Percentiles rank a stretch among this genome's conserved stretches.
phyloP scores from a whole-genome alignment of 305 asterid genomes.

The Euphrasia arctica region DNA sequence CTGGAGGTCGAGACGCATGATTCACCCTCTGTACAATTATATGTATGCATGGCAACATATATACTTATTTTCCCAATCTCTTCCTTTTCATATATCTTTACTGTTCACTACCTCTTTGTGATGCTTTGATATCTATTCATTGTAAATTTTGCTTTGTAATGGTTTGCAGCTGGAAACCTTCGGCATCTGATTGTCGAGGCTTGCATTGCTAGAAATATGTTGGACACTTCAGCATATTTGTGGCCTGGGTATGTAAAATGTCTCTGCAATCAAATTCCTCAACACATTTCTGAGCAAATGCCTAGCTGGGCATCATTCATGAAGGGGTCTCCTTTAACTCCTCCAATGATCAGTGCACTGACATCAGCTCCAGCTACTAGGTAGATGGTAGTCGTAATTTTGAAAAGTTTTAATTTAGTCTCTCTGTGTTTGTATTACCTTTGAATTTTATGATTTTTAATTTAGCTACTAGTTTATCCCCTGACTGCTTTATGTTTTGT shows the following conservation, averaged over 20 bases:
- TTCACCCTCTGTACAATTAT: too few species aligned
- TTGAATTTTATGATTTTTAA: not conserved
- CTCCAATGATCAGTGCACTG: constrained; percentile 67
- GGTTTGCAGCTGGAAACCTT: constrained; percentile 76
- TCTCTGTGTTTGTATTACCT: not conserved
- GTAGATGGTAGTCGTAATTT: constrained; percentile 35
- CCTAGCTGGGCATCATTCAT: constrained; percentile 90
- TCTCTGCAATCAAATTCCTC: constrained; percentile 73
- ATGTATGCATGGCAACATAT: too few species aligned
- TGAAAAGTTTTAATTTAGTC: not conserved
- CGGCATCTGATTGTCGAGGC: constrained; percentile 93
- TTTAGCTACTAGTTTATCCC: not conserved
- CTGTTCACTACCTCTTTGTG: not conserved
- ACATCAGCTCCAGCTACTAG: constrained; percentile 94
- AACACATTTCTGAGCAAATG: constrained; percentile 63
- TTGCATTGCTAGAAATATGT: constrained; percentile 86
- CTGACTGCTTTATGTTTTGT: not conserved
- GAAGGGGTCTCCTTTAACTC: constrained; percentile 81
- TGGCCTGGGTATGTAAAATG: constrained; percentile 99
- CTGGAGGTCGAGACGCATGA: too few species aligned
- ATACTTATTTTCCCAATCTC: not conserved
- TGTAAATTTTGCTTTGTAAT: not conserved
- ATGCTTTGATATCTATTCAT: not conserved
- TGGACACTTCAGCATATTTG: constrained; percentile 88
- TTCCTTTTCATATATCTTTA: not conserved